Evolutionary conservation across 2,329 filamentous ascomycete genomes (phyloP), one percentile per base, ranked within the genome.

Genomic region (Neoscytalidium dimidiatum): DNA sequence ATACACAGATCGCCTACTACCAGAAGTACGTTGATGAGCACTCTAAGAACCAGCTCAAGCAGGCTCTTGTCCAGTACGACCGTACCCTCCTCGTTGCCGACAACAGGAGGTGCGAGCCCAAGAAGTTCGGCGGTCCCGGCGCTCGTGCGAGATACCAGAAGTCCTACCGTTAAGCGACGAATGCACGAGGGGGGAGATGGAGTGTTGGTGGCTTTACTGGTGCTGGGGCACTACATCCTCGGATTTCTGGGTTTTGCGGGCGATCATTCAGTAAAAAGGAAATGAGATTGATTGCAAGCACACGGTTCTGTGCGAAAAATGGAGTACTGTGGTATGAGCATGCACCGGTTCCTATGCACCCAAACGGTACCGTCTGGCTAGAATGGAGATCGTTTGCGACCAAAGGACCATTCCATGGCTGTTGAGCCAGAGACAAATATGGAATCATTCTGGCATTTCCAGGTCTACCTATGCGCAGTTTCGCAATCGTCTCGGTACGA

Each of bases 21-120:
- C 94, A 97, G 87, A 97, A 99, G 89, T 99, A 90, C 86, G 92
- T 98, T 84, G 95, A 99, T 81, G 95, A 99, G 91, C 94, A 98
- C 91, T 92, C 91, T 86, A 99, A 99, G 92, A 97, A 98, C 90
- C 88, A 93, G 85, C 89, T 99, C 80, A 99, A 98, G 92, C 91
- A 94, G 85, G 92, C 92, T 74, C 90, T 99, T 75, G 92, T 94
- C 79, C 89, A 93, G 82, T 99, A 94, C 87, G 93, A 97, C 88
- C 90, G 94, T 80, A 96, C 93, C 81, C 90, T 99, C 74, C 91
- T 99, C 79, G 95, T 99, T 78, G 95, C 95, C 83, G 95, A 99
- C 85, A 97, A 97, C 91, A 91, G 95, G 83, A 92, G 95, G 77
- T 95, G 92, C 84, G 95, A 99, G 89, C 94, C 94, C 85, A 98